A percentile compares a stretch with the other conserved stretches of the same genome.
phyloP scores from a whole-genome alignment of 2,329 filamentous ascomycete genomes.

The Cercospora sp. region DNA sequence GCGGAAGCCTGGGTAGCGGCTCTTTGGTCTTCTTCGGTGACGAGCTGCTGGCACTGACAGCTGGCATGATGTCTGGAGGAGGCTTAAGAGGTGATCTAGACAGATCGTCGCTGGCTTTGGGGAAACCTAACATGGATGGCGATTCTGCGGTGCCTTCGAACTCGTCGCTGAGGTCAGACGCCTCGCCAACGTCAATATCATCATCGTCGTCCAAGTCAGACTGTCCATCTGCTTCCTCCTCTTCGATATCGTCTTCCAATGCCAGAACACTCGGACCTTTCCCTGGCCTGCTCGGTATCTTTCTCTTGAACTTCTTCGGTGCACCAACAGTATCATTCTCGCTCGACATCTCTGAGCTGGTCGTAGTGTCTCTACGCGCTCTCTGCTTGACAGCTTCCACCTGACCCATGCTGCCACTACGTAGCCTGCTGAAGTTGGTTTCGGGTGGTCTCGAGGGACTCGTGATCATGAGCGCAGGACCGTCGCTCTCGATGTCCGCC shows the following conservation, averaged over 20 bases:
- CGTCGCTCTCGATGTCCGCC: constrained; percentile 23
- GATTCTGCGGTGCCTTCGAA: constrained; percentile 67
- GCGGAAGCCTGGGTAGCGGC: constrained; percentile 59
- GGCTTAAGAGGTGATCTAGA: constrained; percentile 52
- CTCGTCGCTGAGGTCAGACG: constrained; percentile 50
- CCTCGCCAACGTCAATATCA: constrained; percentile 39
- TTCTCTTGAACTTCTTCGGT: constrained; percentile 60
- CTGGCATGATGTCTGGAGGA: constrained; percentile 45
- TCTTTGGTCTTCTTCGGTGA: constrained; percentile 65
- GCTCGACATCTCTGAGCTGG: constrained; percentile 79
- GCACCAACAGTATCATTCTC: constrained; percentile 67
- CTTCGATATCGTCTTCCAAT: constrained; percentile 30
- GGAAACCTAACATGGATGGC: constrained; percentile 66
- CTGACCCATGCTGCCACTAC: constrained; percentile 70
- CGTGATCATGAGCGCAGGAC: constrained; percentile 42
- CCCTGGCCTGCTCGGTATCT: constrained; percentile 55
- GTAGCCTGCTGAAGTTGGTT: constrained; percentile 46
- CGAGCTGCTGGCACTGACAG: constrained; percentile 43
- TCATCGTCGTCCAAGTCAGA: constrained; percentile 43
- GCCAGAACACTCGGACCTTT: constrained; percentile 47
- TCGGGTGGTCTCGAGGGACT: constrained; percentile 46
- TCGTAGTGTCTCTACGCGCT: constrained; percentile 72
- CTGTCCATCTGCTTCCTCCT: constrained; percentile 47
- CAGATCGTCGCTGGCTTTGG: constrained; percentile 52
- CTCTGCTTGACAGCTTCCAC: constrained; percentile 65